A percentile compares a stretch with the other conserved stretches of the same genome.
Evolutionary conservation across 768 basidiomycete species (phyloP).

Genomic region (Ramaria sp.): DNA sequence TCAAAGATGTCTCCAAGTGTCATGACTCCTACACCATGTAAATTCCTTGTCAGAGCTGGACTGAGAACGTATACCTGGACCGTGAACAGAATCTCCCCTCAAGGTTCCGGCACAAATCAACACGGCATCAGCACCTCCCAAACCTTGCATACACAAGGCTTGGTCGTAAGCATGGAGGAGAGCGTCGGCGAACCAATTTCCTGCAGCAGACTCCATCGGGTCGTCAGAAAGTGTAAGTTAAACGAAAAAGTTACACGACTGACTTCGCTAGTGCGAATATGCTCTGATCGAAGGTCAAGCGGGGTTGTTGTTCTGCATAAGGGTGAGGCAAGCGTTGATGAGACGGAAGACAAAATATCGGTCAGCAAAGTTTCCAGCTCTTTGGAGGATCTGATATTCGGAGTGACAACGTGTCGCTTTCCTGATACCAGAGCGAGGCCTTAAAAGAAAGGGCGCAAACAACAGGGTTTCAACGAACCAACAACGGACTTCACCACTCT

Average conservation of each 20-base stretch:
- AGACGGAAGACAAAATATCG: constrained; percentile 56
- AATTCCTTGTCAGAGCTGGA: background rate
- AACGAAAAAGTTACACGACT: background rate
- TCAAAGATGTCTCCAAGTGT: constrained; percentile 83
- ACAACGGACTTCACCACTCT: constrained; percentile 51
- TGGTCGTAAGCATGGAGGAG: constrained; percentile 76
- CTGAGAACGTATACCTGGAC: constrained; percentile 43
- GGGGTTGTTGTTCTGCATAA: constrained; percentile 59
- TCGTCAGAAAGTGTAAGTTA: background rate
- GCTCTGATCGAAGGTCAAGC: constrained; percentile 65
- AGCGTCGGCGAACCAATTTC: constrained; percentile 83
- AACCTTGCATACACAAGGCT: constrained; percentile 42
- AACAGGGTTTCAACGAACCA: constrained; percentile 29
- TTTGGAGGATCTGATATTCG: constrained; percentile 45
- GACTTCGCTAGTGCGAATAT: constrained; percentile 67
- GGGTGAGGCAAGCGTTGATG: constrained; percentile 57
- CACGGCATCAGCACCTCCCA: constrained; percentile 61
- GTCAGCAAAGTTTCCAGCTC: constrained; percentile 47
- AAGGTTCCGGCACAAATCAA: constrained; percentile 77
- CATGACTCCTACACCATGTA: constrained; percentile 40
- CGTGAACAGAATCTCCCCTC: constrained; percentile 77
- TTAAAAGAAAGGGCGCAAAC: background rate
- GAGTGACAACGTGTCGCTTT: constrained; percentile 50
- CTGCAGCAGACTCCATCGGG: constrained; percentile 43
- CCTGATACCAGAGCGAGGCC: constrained; percentile 29